Evolutionary conservation across 2,329 filamentous ascomycete genomes (phyloP), one percentile per base, ranked within the genome.

Genomic region (Colletotrichum tamarilloi): DNA sequence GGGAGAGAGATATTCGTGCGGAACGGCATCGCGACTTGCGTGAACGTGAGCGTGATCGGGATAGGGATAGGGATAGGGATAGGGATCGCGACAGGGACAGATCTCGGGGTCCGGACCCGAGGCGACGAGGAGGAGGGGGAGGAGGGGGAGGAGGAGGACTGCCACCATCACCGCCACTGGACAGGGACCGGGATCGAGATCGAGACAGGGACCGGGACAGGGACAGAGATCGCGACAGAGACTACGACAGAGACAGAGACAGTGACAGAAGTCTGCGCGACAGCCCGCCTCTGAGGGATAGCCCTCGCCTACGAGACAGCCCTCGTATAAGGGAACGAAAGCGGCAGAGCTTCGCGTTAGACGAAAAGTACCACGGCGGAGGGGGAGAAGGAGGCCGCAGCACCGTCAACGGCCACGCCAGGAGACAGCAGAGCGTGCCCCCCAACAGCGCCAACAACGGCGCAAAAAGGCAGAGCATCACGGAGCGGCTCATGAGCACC

Each of bases 401-500:
- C 60, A 42, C 30, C 60, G 38, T 32, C 12, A 49, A 68, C 72
- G 56, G 62, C 28, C 67, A 73, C 70, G 19, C 46, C 28, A 49
- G 70, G 19, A 49, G 42, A 49, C 55, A 67, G 32, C 70, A 69
- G 49, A 64, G 42, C 30, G 70, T 64, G 32, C 59, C 59, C 59
- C 66, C 66, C 26, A 70, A 68, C 67, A 68, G 68, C 53, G 46
- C 38, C 52, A 57, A 62, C 58, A 56, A 62, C 58, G 28, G 60
- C 35, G 35, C 58, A 46, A 84, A 83, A 77, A 80, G 84, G 52
- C 81, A 82, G 66, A 85, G 83, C 78, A 82, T 85, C 69, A 83
- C 84, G 49, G 81, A 82, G 59, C 82, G 84, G 55, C 78, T 85
- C 6, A 78, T 80, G 35, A 80, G 80, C 42, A 75, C 75, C 35